A percentile compares a stretch with the other conserved stretches of the same genome.
These are phyloP conservation scores for Coemansia sp. DNA, from an alignment of 192 early-diverging fungal genomes.

Conservation along the genomic window DNA sequence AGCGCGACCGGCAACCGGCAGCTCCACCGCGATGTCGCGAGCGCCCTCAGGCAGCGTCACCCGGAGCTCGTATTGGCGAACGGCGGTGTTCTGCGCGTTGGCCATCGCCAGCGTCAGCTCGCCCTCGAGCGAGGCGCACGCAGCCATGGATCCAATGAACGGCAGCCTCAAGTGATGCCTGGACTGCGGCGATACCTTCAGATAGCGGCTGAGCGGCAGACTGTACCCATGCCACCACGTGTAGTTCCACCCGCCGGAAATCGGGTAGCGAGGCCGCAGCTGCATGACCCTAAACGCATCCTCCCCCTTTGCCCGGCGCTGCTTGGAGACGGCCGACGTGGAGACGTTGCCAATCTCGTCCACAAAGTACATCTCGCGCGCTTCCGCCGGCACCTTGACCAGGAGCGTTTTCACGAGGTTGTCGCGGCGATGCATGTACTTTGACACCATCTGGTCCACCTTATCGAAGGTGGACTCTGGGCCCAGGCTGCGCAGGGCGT, in stretches of 20 bases:
- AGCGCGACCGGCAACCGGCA: conserved; percentile 63
- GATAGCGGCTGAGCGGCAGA: conserved; percentile 62
- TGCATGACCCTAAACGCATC: conserved; percentile 59
- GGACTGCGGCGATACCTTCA: conserved; percentile 55
- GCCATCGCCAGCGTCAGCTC: conserved; percentile 71
- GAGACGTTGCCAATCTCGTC: conserved; percentile 94
- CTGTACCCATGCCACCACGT: conserved; percentile 94
- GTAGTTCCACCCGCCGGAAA: conserved; percentile 97
- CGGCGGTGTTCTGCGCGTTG: conserved; percentile 60
- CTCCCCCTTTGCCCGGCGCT: conserved; percentile 35
- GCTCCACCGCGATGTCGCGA: conserved; percentile 61
- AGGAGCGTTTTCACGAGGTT: conserved; percentile 43
- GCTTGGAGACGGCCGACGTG: conserved; percentile 63
- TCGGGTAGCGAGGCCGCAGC: conserved; percentile 86
- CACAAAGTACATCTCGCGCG: conserved; percentile 72
- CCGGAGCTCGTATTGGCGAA: conserved; percentile 65
- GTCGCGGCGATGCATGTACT: conserved; percentile 25
- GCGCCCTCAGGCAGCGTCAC: conserved; percentile 93
- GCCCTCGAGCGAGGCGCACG: conserved; percentile 64
- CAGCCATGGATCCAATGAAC: conserved; percentile 64
- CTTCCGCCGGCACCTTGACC: conserved; percentile 64
- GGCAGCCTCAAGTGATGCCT: conserved; percentile 67
- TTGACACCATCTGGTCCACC: conserved; percentile 23
- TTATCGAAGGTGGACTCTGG: conserved; percentile 25
- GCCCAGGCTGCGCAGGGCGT: conserved; percentile 62